A percentile compares a stretch with the other conserved stretches of the same genome.
Evolutionary conservation across 306 rosid genomes (phyloP).

Genomic region (Urtica urens): DNA sequence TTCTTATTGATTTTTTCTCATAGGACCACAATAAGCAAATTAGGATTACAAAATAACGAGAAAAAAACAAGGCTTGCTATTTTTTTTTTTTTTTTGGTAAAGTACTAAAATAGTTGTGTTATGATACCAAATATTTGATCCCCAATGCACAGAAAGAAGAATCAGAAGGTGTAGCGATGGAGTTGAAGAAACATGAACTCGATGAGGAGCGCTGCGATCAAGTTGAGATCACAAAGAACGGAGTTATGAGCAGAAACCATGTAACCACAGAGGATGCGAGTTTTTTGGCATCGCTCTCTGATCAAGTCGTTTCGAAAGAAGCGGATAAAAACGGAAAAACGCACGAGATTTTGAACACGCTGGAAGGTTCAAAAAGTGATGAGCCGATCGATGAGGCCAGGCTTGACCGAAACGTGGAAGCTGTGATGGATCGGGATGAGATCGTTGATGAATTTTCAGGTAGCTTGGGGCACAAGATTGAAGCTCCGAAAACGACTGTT

Average conservation of each 20-base stretch:
- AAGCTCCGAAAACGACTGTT: not conserved
- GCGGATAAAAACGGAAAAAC: conserved; percentile 3
- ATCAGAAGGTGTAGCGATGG: conserved; percentile 13
- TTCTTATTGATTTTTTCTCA: too few species aligned
- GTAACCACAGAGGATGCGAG: conserved; percentile 8
- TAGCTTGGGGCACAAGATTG: conserved; percentile 3
- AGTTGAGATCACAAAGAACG: conserved; percentile 4
- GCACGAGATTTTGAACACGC: conserved; percentile 4
- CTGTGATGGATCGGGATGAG: conserved; percentile 14
- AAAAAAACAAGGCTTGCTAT: too few species aligned
- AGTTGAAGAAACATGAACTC: conserved; percentile 1
- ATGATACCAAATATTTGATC: not conserved
- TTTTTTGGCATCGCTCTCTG: conserved; percentile 10
- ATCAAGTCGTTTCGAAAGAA: conserved; percentile 4
- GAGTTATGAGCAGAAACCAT: not conserved
- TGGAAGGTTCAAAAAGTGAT: conserved; percentile 8
- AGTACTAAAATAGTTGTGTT: too few species aligned
- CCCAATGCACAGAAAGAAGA: conserved; percentile 20
- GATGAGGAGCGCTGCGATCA: not conserved
- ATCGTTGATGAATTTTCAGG: conserved; percentile 12
- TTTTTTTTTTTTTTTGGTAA: too few species aligned
- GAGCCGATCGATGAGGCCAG: conserved; percentile 8
- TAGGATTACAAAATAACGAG: too few species aligned
- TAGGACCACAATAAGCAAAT: too few species aligned
- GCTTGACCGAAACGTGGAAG: conserved; percentile 18